Evolutionary conservation across 2,329 filamentous ascomycete species (phyloP).

Genomic region (Cordyceps sp.): DNA sequence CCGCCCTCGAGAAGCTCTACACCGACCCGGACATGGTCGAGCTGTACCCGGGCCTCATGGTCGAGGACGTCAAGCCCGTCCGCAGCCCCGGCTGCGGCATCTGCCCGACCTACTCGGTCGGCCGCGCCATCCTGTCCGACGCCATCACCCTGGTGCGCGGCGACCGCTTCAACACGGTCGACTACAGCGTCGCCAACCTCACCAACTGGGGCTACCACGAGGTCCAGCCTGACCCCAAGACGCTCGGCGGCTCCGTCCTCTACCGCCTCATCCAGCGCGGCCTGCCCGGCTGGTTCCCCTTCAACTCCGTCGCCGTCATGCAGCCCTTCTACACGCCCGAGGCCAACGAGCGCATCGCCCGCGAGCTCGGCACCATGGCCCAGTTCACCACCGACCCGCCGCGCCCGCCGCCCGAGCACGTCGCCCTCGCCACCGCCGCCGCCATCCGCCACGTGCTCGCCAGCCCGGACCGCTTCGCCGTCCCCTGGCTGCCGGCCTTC

Average conservation of each 20-base stretch:
- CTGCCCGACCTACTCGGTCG: conserved; percentile 34
- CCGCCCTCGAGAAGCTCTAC: conserved; percentile 40
- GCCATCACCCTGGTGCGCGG: conserved; percentile 41
- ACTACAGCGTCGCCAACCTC: conserved; percentile 23
- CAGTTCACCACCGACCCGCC: conserved; percentile 18
- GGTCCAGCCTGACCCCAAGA: conserved; percentile 12
- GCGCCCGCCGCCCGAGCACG: conserved; percentile 13
- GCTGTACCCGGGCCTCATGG: conserved; percentile 50
- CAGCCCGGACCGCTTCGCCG: conserved; percentile 14
- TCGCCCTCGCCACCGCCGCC: conserved; percentile 9
- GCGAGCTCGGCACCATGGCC: conserved; percentile 18
- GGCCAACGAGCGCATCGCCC: conserved; percentile 20
- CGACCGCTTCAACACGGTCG: conserved; percentile 40
- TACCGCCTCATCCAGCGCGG: conserved; percentile 29
- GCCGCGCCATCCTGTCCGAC: conserved; percentile 40
- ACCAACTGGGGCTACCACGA: conserved; percentile 26
- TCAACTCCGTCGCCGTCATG: conserved; percentile 25
- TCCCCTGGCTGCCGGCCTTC: conserved; percentile 16
- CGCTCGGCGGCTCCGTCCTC: conserved; percentile 23
- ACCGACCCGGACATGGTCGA: conserved; percentile 50
- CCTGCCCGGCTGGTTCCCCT: conserved; percentile 24
- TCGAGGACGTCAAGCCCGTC: conserved; percentile 37
- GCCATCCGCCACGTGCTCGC: conserved; percentile 15
- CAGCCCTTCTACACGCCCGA: conserved; percentile 28
- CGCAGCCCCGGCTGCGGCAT: conserved; percentile 34